phyloP scores from a whole-genome alignment of 2,329 filamentous ascomycete genomes.

The Didymella pinodella region DNA sequence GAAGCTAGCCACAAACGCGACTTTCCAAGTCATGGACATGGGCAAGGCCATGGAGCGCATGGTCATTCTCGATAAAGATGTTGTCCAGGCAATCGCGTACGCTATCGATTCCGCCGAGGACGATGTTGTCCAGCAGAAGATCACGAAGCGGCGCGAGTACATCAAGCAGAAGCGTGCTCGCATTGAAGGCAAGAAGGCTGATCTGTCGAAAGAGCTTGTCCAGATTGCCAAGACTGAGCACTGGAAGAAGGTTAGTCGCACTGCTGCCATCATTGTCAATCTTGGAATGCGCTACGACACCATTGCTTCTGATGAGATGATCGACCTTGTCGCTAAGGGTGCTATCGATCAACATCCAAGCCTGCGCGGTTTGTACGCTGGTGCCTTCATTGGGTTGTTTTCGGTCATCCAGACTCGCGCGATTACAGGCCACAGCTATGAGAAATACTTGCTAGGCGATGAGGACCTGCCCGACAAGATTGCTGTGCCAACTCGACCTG shows the following conservation, averaged over 20 bases:
- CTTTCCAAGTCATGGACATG: slow-evolving; percentile 90
- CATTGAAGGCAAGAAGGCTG: slow-evolving; percentile 84
- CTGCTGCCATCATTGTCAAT: slow-evolving; percentile 88
- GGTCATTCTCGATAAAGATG: slow-evolving; percentile 77
- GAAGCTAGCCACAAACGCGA: slow-evolving; percentile 79
- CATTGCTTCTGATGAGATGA: slow-evolving; percentile 80
- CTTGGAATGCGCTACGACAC: slow-evolving; percentile 91
- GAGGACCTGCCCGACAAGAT: slow-evolving; percentile 81
- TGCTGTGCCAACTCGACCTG: slow-evolving; percentile 70
- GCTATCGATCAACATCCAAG: slow-evolving; percentile 91
- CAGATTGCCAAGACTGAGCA: slow-evolving; percentile 80
- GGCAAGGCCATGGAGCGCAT: slow-evolving; percentile 86
- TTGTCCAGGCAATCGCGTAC: slow-evolving; percentile 70
- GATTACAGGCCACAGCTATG: slow-evolving; percentile 84
- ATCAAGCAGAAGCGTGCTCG: slow-evolving; percentile 76
- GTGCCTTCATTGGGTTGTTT: slow-evolving; percentile 78
- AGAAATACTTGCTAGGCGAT: slow-evolving; percentile 83
- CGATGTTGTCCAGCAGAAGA: slow-evolving; percentile 66
- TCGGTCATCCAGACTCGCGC: slow-evolving; percentile 88
- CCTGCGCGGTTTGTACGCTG: slow-evolving; percentile 80
- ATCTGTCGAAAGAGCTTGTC: slow-evolving; percentile 81
- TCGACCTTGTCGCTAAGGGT: slow-evolving; percentile 82
- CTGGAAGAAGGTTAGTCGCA: slow-evolving; percentile 94
- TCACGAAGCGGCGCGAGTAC: slow-evolving; percentile 73
- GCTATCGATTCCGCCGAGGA: slow-evolving; percentile 46